phyloP scores from a whole-genome alignment of 2,329 filamentous ascomycete species.

The Dactylellina haptotyla region DNA sequence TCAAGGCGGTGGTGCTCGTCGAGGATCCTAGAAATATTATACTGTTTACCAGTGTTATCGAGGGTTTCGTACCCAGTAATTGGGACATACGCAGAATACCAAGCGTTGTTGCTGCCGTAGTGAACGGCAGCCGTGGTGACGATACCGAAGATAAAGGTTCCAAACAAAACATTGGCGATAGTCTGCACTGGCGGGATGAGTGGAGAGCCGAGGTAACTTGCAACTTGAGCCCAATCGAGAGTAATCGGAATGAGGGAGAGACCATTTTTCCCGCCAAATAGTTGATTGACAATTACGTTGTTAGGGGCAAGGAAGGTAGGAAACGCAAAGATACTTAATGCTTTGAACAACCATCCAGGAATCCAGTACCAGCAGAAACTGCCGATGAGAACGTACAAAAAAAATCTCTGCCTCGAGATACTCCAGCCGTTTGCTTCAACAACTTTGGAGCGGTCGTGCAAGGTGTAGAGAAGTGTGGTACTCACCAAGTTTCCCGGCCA shows the following conservation, averaged over 20 bases:
- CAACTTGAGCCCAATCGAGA: constrained; percentile 79
- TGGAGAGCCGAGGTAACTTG: constrained; percentile 74
- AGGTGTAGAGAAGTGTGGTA: constrained; percentile 75
- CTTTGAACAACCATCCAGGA: constrained; percentile 75
- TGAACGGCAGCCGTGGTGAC: constrained; percentile 70
- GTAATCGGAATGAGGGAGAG: constrained; percentile 76
- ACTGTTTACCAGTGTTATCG: constrained; percentile 73
- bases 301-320: constrained; percentile 77
- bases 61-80: constrained; percentile 77
- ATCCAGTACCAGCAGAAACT: constrained; percentile 76
- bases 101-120: constrained; percentile 69
- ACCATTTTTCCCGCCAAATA: constrained; percentile 76
- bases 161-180: constrained; percentile 77
- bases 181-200: constrained; percentile 78
- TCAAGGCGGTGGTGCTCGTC: constrained; percentile 72
- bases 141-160: constrained; percentile 73
- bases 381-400: constrained; percentile 68
- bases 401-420: constrained; percentile 74
- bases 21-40: constrained; percentile 74
- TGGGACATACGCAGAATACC: constrained; percentile 73
- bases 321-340: constrained; percentile 76
- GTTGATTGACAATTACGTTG: constrained; percentile 74
- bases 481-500: constrained; percentile 72
- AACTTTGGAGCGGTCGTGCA: constrained; percentile 72
- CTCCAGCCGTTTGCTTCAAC: constrained; percentile 69